phyloP scores from a whole-genome alignment of 441 rosid species.

The Pelargonium myrrhifolium region DNA sequence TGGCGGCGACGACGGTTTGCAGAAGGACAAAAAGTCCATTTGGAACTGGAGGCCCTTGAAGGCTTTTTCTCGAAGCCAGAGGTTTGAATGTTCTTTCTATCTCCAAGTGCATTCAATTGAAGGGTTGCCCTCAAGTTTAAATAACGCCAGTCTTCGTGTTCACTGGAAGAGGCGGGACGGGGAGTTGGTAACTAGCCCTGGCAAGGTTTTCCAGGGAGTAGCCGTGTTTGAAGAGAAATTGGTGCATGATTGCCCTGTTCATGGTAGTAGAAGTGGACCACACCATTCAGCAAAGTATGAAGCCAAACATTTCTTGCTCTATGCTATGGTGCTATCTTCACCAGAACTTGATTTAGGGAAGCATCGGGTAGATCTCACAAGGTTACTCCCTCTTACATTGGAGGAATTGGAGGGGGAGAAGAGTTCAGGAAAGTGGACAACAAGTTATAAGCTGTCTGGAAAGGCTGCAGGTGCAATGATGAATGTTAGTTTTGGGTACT shows the following conservation, averaged over 20 bases:
- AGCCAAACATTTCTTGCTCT: constrained; percentile 86
- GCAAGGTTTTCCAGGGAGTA: constrained; percentile 48
- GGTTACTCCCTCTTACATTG: constrained; percentile 80
- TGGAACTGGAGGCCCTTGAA: constrained; percentile 89
- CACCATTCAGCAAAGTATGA: constrained; percentile 91
- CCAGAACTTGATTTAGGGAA: constrained; percentile 85
- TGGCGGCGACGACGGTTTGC: constrained; percentile 33
- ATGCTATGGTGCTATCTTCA: constrained; percentile 44
- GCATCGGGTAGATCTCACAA: constrained; percentile 89
- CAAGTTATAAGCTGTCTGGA: constrained; percentile 77
- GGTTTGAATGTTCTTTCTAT: constrained; percentile 74
- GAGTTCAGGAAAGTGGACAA: constrained; percentile 84
- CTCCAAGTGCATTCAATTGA: constrained; percentile 68
- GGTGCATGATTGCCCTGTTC: constrained; percentile 61
- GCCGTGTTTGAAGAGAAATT: constrained; percentile 69
- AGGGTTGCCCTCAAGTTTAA: constrained; percentile 51
- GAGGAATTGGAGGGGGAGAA: constrained; percentile 93
- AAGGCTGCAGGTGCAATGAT: constrained; percentile 65
- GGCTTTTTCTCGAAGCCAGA: constrained; percentile 62
- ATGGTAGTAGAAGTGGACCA: constrained; percentile 80
- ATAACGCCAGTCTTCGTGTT: constrained; percentile 51
- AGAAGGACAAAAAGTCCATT: constrained; percentile 67
- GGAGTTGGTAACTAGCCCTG: constrained; percentile 50
- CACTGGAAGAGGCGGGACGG: constrained; percentile 91
- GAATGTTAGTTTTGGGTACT: constrained; percentile 81